Conservation (phyloP, 2,329 filamentous ascomycete genomes). For the Trichoderma semiorbis region DNA sequence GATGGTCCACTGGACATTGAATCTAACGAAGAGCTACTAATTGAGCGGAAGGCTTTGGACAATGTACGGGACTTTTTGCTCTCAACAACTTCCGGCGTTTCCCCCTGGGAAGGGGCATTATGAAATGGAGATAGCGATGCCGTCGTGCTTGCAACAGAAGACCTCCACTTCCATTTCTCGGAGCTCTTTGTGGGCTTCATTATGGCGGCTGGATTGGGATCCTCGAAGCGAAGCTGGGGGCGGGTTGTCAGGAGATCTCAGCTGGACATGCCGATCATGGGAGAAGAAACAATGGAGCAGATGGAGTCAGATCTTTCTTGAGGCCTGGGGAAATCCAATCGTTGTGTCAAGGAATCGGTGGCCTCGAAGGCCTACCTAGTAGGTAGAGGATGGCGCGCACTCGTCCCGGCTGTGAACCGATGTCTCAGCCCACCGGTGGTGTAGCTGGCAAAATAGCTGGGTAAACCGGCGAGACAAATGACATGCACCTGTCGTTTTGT, state of each 20-base stretch:
- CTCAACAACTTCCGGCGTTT: slow-evolving; percentile 27
- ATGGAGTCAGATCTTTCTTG: background rate
- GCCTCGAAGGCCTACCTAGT: background rate
- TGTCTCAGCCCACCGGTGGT: slow-evolving; percentile 15
- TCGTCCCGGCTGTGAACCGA: background rate
- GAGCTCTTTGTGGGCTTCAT: slow-evolving; percentile 27
- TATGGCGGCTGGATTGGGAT: background rate
- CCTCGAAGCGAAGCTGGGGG: background rate
- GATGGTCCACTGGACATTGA: slow-evolving; percentile 34
- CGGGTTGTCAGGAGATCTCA: background rate
- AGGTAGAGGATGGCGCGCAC: background rate
- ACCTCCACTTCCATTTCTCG: slow-evolving; percentile 36
- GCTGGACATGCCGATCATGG: slow-evolving; percentile 13
- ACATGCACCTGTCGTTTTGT: background rate
- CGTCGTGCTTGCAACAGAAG: slow-evolving; percentile 30
- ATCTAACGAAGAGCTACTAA: slow-evolving; percentile 41
- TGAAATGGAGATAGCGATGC: slow-evolving; percentile 23
- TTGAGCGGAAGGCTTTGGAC: slow-evolving; percentile 37
- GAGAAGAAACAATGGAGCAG: background rate
- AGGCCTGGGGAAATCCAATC: background rate
- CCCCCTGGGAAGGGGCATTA: slow-evolving; percentile 21
- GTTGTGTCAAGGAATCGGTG: background rate
- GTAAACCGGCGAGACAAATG: slow-evolving; percentile 5
- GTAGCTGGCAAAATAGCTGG: background rate
- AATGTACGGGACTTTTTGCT: slow-evolving; percentile 36